Percentiles rank a stretch among this genome's conserved stretches.
Conservation (phyloP, 2,329 filamentous ascomycete species). For the Coniochaeta sp. region DNA sequence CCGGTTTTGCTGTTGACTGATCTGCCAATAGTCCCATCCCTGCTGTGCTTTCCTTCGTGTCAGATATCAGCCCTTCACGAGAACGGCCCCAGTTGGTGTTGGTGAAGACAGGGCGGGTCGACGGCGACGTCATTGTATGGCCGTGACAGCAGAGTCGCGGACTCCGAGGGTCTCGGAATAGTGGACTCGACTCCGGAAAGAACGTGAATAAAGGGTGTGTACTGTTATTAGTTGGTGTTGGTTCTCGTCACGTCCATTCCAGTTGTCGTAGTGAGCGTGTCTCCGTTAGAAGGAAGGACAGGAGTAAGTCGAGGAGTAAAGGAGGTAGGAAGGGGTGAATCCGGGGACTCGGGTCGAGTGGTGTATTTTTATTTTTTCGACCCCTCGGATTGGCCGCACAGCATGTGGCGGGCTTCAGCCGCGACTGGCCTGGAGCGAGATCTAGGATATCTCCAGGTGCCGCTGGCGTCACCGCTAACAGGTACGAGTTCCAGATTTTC, state of each 20-base stretch:
- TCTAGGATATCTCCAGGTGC: background rate
- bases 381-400: conserved; percentile 1
- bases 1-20: conserved; percentile 12
- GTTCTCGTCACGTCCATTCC: background rate
- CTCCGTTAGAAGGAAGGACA: background rate
- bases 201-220: background rate
- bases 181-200: background rate
- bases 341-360: background rate
- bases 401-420: background rate
- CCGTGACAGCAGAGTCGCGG: background rate
- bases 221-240: background rate
- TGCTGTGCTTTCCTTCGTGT: conserved; percentile 15
- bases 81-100: conserved; percentile 33
- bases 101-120: conserved; percentile 15
- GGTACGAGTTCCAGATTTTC: background rate
- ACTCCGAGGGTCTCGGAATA: background rate
- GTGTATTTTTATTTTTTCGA: background rate
- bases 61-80: conserved; percentile 35
- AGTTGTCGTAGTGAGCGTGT: background rate
- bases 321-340: background rate
- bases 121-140: conserved; percentile 1
- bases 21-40: conserved; percentile 11
- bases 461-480: background rate
- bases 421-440: background rate
- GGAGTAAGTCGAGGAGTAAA: background rate